Evolutionary conservation across 306 rosid genomes (phyloP).

Genomic region (Glycine tomentella): DNA sequence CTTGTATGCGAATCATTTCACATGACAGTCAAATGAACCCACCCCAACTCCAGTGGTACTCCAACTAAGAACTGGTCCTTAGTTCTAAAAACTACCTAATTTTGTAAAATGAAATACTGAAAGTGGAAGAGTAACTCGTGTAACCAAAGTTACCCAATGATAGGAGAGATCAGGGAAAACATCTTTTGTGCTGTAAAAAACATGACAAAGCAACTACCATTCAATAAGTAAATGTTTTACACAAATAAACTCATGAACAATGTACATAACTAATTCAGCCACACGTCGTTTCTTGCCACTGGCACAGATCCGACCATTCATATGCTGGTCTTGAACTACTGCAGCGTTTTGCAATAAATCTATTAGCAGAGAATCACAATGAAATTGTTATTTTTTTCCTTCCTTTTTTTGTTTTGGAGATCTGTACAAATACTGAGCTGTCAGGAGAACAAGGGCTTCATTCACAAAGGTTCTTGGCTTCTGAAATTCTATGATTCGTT

Average conservation of each 20-base stretch:
- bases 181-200: constrained; percentile 34
- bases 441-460: constrained; percentile 45
- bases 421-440: constrained; percentile 50
- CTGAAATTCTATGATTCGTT: constrained; percentile 57
- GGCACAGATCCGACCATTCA: constrained; percentile 29
- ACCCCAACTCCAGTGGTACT: too few species aligned
- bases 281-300: constrained; percentile 37
- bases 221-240: constrained; percentile 36
- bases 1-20: too few species aligned
- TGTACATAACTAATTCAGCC: constrained; percentile 47
- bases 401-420: background rate
- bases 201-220: constrained; percentile 27
- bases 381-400: background rate
- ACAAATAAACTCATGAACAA: constrained; percentile 46
- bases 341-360: constrained; percentile 44
- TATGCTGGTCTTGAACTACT: constrained; percentile 44
- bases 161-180: background rate
- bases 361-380: constrained; percentile 27
- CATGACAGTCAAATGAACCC: too few species aligned
- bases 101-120: background rate
- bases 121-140: background rate
- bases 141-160: background rate
- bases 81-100: too few species aligned
- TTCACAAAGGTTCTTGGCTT: constrained; percentile 41
- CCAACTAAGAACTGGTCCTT: too few species aligned